These are phyloP conservation scores for Euphorbia tirucalli DNA, from an alignment of 345 rosid genomes.

Conservation along the genomic window DNA sequence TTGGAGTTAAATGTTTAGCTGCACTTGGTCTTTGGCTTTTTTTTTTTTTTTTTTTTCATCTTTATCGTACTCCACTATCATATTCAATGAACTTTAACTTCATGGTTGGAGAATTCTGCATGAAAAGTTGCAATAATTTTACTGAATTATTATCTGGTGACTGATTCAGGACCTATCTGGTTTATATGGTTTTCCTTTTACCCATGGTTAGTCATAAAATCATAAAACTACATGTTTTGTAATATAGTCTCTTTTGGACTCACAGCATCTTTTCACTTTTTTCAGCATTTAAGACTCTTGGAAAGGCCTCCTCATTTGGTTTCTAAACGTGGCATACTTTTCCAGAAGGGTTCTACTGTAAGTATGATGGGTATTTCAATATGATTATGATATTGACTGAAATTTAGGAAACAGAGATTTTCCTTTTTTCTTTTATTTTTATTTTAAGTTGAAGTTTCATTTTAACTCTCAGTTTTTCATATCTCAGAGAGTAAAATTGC, in stretches of 20 bases:
- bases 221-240: not conserved
- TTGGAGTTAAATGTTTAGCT: not conserved
- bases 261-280: not conserved
- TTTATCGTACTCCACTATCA: not conserved
- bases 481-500: no score
- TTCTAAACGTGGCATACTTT: constrained; percentile 62
- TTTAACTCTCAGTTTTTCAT: no score
- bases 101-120: not conserved
- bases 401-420: not conserved
- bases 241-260: constrained; percentile 12
- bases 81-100: not conserved
- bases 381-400: not conserved
- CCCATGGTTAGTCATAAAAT: not conserved
- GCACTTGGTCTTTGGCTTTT: not conserved
- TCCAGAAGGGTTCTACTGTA: constrained; percentile 71
- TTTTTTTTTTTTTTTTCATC: not conserved
- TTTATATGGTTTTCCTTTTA: not conserved
- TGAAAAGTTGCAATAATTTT: not conserved
- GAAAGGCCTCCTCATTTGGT: constrained; percentile 84
- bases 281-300: constrained; percentile 73
- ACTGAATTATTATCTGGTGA: not conserved
- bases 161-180: not conserved
- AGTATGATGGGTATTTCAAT: constrained; percentile 34
- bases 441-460: not conserved
- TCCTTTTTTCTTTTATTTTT: no score